phyloP scores from a whole-genome alignment of 495 filamentous ascomycete species.

The Penicillium verhagenii region DNA sequence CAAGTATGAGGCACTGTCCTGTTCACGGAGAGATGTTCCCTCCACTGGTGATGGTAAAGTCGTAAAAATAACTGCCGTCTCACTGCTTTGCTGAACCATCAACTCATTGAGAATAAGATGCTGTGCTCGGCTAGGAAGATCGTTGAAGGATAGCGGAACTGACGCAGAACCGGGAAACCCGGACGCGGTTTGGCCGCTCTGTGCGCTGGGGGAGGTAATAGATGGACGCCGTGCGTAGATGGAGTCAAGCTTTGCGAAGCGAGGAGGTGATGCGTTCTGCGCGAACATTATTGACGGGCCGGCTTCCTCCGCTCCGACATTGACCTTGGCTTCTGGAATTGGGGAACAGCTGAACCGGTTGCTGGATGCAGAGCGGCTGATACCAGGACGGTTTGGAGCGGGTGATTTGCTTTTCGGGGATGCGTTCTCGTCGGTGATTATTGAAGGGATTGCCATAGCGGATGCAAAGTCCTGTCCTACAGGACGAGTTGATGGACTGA shows the following conservation, averaged over 20 bases:
- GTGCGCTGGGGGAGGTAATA: constrained; percentile 13
- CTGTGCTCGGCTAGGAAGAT: constrained; percentile 77
- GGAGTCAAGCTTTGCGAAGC: constrained; percentile 43
- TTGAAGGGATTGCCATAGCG: constrained; percentile 34
- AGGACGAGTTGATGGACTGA: constrained; percentile 14
- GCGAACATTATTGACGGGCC: constrained; percentile 81
- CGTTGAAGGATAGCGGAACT: constrained; percentile 75
- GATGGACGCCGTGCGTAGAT: constrained; percentile 50
- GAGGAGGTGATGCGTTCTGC: constrained; percentile 46
- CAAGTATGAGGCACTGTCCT: constrained; percentile 68
- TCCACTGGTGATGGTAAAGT: constrained; percentile 76
- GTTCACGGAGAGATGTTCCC: constrained; percentile 67
- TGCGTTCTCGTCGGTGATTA: constrained; percentile 49
- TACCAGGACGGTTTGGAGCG: constrained; percentile 20
- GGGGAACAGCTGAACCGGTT: constrained; percentile 69
- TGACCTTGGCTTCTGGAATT: constrained; percentile 70
- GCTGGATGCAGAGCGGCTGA: constrained; percentile 39
- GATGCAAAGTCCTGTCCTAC: constrained; percentile 10
- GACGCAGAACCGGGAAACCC: constrained; percentile 56
- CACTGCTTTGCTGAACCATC: constrained; percentile 63
- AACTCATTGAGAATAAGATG: constrained; percentile 85
- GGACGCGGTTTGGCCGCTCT: constrained; percentile 31
- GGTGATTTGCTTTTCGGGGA: constrained; percentile 32
- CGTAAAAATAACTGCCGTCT: constrained; percentile 81
- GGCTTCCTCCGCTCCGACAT: constrained; percentile 51